Conservation (phyloP, 1,139 yeast genomes). For the Protomyces macrosporus region DNA sequence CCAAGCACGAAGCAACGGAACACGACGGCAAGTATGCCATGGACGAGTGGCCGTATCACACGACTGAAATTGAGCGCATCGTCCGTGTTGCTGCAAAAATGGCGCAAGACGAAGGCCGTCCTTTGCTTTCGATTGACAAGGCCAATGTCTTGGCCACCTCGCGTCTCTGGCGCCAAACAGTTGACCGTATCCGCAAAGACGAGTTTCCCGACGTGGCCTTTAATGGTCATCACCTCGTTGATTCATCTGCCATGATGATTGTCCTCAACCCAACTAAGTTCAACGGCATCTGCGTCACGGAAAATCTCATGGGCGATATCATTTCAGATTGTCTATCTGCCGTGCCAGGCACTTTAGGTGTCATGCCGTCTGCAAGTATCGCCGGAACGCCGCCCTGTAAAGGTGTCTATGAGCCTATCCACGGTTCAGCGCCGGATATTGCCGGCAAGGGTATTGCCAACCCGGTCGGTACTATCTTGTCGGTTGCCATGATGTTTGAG, state of each 20-base stretch:
- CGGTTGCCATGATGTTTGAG: constrained; percentile 96
- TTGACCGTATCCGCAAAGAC: constrained; percentile 69
- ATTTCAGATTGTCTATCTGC: constrained; percentile 96
- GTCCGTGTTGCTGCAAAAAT: constrained; percentile 97
- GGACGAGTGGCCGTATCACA: constrained; percentile 89
- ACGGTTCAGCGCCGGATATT: constrained; percentile 96
- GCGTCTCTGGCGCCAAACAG: constrained; percentile 92
- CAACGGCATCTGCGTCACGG: constrained; percentile 86
- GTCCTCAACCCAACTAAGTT: constrained; percentile 83
- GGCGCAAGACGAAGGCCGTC: constrained; percentile 76
- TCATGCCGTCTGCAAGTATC: constrained; percentile 91
- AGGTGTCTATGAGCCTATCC: constrained; percentile 97
- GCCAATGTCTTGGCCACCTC: constrained; percentile 96
- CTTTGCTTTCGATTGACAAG: constrained; percentile 93
- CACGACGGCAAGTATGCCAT: constrained; percentile 69
- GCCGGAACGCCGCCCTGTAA: constrained; percentile 93
- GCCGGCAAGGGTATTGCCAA: constrained; percentile 72
- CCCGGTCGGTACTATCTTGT: constrained; percentile 86
- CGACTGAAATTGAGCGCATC: constrained; percentile 85
- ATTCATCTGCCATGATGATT: constrained; percentile 96
- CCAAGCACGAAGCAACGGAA: constrained; percentile 68
- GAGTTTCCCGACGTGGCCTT: constrained; percentile 85
- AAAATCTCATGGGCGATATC: constrained; percentile 97
- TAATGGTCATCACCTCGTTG: constrained; percentile 83
- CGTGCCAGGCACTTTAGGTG: constrained; percentile 93